Percentiles rank a stretch among this genome's conserved stretches.
These are phyloP conservation scores for Polyporus arcularius DNA, from an alignment of 768 basidiomycete species.

Conservation along the genomic window DNA sequence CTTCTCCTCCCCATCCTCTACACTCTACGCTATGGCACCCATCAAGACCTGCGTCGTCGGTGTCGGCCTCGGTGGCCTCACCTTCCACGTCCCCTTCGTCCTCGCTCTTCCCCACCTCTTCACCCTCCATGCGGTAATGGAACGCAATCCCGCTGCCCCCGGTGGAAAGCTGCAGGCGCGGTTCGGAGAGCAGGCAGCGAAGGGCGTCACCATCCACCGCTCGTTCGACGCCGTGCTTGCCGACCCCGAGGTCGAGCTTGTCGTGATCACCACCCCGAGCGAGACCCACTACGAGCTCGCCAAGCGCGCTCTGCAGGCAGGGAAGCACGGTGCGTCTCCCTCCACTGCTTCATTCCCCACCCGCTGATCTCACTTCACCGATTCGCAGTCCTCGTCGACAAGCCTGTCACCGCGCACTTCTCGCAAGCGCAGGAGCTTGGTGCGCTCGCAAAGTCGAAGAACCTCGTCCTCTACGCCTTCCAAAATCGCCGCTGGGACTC, in stretches of 20 bases:
- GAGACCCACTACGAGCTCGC: constrained; percentile 71
- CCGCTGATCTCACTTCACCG: background rate
- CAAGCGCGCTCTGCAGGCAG: constrained; percentile 64
- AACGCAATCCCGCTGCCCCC: constrained; percentile 62
- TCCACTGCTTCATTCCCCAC: background rate
- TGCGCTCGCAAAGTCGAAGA: constrained; percentile 56
- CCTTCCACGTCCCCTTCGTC: constrained; percentile 82
- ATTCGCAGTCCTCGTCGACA: constrained; percentile 70
- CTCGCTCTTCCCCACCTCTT: constrained; percentile 71
- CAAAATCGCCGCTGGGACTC: constrained; percentile 81
- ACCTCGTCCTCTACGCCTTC: constrained; percentile 66
- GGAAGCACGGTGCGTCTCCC: constrained; percentile 62
- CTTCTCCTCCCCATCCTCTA: background rate
- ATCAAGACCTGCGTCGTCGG: constrained; percentile 75
- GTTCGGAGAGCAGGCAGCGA: constrained; percentile 54
- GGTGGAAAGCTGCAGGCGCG: constrained; percentile 67
- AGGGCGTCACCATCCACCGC: constrained; percentile 51
- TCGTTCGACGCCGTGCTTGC: constrained; percentile 60
- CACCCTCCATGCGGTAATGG: constrained; percentile 71
- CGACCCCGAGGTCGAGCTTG: constrained; percentile 65
- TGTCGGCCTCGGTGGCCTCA: constrained; percentile 72
- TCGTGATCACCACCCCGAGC: constrained; percentile 73
- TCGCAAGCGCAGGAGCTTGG: constrained; percentile 63
- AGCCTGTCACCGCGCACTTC: constrained; percentile 67
- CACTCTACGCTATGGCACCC: constrained; percentile 32